These are phyloP conservation scores for Phytopythium boreale DNA, from an alignment of 352 stramenopile species.

Conservation along the genomic window DNA sequence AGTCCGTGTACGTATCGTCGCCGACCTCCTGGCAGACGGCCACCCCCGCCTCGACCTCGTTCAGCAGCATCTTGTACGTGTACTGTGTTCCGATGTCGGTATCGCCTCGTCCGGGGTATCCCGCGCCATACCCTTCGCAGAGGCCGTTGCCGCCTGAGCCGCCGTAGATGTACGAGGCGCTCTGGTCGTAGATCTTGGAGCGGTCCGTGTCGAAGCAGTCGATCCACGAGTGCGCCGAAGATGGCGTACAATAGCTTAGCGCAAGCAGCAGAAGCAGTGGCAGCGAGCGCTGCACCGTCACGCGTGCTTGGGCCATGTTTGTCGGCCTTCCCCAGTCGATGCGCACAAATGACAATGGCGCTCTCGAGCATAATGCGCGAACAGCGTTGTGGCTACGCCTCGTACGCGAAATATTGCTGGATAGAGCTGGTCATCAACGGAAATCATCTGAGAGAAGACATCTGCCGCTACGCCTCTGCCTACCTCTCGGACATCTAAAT, in stretches of 20 bases:
- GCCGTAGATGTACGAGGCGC: constrained; percentile 61
- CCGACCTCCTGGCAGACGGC: too few relatives aligned
- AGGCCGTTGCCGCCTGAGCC: constrained; percentile 59
- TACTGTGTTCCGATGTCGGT: too few relatives aligned
- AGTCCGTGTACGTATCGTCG: too few relatives aligned
- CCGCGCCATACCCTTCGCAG: constrained; percentile 63
- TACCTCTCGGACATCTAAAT: background rate
- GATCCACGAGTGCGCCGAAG: constrained; percentile 60
- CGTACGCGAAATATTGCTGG: background rate
- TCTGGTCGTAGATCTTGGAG: constrained; percentile 62
- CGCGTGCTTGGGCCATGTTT: background rate
- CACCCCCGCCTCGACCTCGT: too few relatives aligned
- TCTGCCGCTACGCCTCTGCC: background rate
- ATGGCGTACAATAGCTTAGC: constrained; percentile 12
- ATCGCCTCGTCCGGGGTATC: constrained; percentile 53
- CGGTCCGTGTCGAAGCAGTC: constrained; percentile 70
- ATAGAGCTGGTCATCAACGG: background rate
- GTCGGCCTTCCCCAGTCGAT: too few relatives aligned
- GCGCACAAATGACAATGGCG: background rate
- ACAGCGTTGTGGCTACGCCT: background rate
- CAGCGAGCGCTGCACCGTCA: background rate
- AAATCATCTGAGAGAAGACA: background rate
- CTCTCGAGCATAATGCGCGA: background rate
- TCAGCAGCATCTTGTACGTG: too few relatives aligned
- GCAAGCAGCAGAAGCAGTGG: background rate